Evolutionary conservation across 2,329 filamentous ascomycete genomes (phyloP), one percentile per base, ranked within the genome.

Genomic region (Ophiostoma quercus): DNA sequence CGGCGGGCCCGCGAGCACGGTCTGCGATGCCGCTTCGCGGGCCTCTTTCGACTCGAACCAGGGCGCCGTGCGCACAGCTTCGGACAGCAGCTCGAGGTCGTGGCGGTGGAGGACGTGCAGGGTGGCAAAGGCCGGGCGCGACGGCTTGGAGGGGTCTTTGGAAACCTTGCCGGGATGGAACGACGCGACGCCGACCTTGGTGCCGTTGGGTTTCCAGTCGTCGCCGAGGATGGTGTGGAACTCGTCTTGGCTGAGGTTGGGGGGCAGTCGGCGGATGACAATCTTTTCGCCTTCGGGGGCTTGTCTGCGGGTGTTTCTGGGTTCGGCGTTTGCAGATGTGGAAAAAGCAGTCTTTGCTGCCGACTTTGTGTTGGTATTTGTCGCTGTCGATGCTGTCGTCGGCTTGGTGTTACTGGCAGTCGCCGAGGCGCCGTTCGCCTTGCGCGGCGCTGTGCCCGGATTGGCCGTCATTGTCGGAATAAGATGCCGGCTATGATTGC

Each of bases 1-100:
- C 0, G 95, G 94, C 1, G 91, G 91, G 0, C 91, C 91, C 69
- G 95, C 82, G 1, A 97, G 85, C 34, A 88, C 88, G 1, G 89
- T 81, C 74, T 89, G 92, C 72, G 85, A 88, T 75, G 85, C 87
- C 0, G 91, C 92, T 75, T 90, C 91, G 74, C 85, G 87, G 0
- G 91, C 91, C 75, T 90, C 91, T 74, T 91, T 91, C 41, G 91
- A 90, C 80, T 99, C 95, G 73, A 91, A 87, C 84, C 96, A 96
- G 0, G 84, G 83, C 2, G 87, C 82, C 70, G 83, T 81, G 70
- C 90, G 88, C 65, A 98, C 89, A 47, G 82, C 82, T 25, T 94
- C 88, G 54, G 89, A 88, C 4, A 99, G 84, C 2, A 83, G 78
- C 16, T 86, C 78, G 67, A 96, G 84, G 72, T 92, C 82, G 68